Percentiles rank a stretch among this genome's conserved stretches.
phyloP scores from a whole-genome alignment of 129 eudicot species.

The Helianthus annuus region DNA sequence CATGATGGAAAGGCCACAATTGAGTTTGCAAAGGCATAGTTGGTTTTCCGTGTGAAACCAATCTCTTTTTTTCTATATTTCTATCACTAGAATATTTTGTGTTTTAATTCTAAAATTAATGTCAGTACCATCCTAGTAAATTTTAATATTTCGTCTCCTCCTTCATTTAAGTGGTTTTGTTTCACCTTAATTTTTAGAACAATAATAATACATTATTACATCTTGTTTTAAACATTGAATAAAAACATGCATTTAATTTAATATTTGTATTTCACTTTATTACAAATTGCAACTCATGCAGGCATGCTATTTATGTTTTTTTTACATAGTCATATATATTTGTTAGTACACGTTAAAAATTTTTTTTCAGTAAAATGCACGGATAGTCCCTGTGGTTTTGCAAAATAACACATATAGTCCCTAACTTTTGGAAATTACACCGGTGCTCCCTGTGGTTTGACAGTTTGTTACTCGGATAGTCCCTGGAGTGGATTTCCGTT shows the following conservation, averaged over 20 bases:
- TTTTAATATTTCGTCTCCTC: too few species aligned
- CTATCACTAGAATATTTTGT: not conserved
- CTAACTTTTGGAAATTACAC: too few species aligned
- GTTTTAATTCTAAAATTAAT: too few species aligned
- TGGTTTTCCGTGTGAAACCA: not conserved
- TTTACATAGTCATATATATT: not conserved
- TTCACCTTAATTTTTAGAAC: not conserved
- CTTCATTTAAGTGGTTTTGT: not conserved
- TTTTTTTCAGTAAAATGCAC: too few species aligned
- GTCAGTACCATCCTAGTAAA: too few species aligned
- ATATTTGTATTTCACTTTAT: not conserved
- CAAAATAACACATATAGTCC: too few species aligned
- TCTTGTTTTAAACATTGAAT: too few species aligned
- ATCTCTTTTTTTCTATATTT: not conserved
- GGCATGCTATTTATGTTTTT: not conserved
- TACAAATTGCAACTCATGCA: not conserved
- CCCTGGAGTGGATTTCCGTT: too few species aligned
- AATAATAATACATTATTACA: not conserved
- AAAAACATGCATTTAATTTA: too few species aligned
- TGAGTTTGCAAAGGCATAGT: not conserved
- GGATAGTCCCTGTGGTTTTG: too few species aligned
- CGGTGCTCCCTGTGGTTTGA: too few species aligned
- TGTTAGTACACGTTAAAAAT: not conserved
- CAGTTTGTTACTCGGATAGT: too few species aligned
- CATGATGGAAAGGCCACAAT: conserved; percentile 14